These are phyloP conservation scores for Massariosphaeria phaeospora DNA, from an alignment of 495 filamentous ascomycete species.

Conservation along the genomic window DNA sequence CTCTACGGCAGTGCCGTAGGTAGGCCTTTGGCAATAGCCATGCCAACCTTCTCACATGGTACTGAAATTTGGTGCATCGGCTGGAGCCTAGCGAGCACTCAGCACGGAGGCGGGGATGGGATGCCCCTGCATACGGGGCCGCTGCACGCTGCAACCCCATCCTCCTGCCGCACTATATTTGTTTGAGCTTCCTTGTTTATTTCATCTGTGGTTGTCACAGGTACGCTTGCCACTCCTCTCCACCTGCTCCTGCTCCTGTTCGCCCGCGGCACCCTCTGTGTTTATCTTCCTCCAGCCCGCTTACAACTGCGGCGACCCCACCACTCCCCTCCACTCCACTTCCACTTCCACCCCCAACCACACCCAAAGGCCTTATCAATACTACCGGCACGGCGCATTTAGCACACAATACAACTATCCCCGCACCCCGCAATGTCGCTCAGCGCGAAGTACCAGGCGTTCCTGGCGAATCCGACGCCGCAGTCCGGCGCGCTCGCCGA, in stretches of 20 bases:
- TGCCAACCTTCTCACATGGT: too few species aligned
- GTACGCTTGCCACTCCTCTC: too few species aligned
- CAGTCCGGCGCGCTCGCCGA: slow-evolving; percentile 58
- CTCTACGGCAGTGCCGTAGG: too few species aligned
- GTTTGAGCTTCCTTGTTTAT: too few species aligned
- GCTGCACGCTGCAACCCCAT: slow-evolving; percentile 7
- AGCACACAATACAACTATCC: slow-evolving; percentile 4
- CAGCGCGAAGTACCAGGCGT: slow-evolving; percentile 67
- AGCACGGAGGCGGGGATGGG: too few species aligned
- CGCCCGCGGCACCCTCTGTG: slow-evolving; percentile 1
- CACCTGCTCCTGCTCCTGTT: too few species aligned
- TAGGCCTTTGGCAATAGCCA: too few species aligned
- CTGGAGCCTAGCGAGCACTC: too few species aligned
- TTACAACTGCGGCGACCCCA: neutral
- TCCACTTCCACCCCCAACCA: neutral
- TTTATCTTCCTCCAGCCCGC: slow-evolving; percentile 6
- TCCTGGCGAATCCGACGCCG: slow-evolving; percentile 68
- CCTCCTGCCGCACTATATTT: neutral
- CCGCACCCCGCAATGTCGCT: slow-evolving; percentile 52
- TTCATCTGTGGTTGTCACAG: too few species aligned
- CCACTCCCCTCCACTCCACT: slow-evolving; percentile 2
- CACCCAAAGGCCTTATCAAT: neutral
- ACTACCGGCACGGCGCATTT: slow-evolving; percentile 2
- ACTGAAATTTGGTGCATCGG: too few species aligned
- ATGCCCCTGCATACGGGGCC: slow-evolving; percentile 28